Base-by-base conservation (phyloP, 768 basidiomycete genomes). In the Cytidiella melzeri region DNA sequence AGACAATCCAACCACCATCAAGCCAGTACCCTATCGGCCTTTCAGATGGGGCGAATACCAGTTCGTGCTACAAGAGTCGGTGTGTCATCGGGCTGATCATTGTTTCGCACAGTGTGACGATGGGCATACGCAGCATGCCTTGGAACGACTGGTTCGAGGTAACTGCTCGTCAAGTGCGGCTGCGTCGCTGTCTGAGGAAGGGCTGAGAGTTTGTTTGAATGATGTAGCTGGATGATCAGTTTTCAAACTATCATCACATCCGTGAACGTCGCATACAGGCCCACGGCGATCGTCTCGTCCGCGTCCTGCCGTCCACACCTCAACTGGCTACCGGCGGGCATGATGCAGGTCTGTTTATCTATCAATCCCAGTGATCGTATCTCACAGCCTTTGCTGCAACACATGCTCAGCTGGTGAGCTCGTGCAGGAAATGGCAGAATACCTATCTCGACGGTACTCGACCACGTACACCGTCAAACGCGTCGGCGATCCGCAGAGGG, bases 91-190 rank as follows among this genome's bases (percentile, higher is more conserved):
- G 28, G 34, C 24, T 47, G 37, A 37, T 49, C 12, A 39, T 34
- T n/a, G 20, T 51, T 37, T 10, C 38, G 18, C 13, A 28, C 34
- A 85, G 83, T 55, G 71, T 83, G 37, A 86, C 81, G 26, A 86
- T 85, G 81, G 83, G 79, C 53, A 77, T 83, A 57, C 75, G 79
- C 34, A 66, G 60, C 43, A 85, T 87, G 83, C 69, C 69, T 7
- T 88, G 81, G 80, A 72, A 74, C 36, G 77, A 83, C 46, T 87
- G 85, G 86, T 79, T 88, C 41, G 82, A 87, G 68, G 81, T 80
- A 52, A n/a, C n/a, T n/a, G 63, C 27, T 20, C 42, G 18, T 34
- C 13, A 19, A 18, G 37, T 11, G 34, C 28, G 10, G 15, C 43
- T 23, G 42, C 24, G 12, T 26, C 15, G 12, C n/a, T 9, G 45